A percentile compares a stretch with the other conserved stretches of the same genome.
Conservation (phyloP, 75 land plant species). For the Picea sitchensis region DNA sequence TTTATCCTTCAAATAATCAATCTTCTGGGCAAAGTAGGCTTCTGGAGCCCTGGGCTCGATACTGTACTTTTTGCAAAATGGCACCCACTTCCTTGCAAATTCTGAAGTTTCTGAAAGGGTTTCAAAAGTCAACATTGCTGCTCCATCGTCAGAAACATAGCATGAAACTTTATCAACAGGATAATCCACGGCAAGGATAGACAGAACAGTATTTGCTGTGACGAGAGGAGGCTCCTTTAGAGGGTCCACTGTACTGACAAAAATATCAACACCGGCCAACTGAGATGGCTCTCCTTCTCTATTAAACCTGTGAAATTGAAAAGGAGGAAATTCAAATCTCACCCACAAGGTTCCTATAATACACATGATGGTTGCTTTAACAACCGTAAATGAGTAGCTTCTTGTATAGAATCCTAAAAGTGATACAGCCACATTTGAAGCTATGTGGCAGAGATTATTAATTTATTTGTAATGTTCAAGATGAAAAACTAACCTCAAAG, state of each 20-base stretch:
- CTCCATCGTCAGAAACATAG: constrained; percentile 89
- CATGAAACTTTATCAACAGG: constrained; percentile 91
- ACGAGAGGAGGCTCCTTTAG: constrained; percentile 89
- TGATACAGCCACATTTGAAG: background rate
- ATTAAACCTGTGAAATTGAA: constrained; percentile 56
- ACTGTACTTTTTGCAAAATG: constrained; percentile 66
- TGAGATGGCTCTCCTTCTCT: constrained; percentile 88
- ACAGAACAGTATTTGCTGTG: constrained; percentile 80
- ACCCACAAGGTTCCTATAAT: background rate
- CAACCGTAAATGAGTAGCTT: background rate
- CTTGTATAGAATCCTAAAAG: background rate
- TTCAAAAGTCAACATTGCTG: constrained; percentile 89
- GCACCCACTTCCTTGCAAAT: constrained; percentile 82
- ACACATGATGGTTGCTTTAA: background rate
- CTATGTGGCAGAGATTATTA: background rate
- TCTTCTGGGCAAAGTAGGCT: constrained; percentile 58
- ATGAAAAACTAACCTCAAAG: constrained; percentile 47
- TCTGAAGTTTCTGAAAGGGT: constrained; percentile 79
- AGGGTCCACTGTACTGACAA: constrained; percentile 92
- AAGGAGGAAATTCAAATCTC: background rate
- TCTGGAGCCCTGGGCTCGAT: constrained; percentile 80
- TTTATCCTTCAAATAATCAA: constrained; percentile 52
- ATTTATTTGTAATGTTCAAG: background rate
- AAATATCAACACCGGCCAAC: constrained; percentile 79
- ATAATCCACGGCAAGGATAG: constrained; percentile 85